Base-by-base conservation (phyloP, 1,284 basidiomycete species). In the Xanthoconium separans region DNA sequence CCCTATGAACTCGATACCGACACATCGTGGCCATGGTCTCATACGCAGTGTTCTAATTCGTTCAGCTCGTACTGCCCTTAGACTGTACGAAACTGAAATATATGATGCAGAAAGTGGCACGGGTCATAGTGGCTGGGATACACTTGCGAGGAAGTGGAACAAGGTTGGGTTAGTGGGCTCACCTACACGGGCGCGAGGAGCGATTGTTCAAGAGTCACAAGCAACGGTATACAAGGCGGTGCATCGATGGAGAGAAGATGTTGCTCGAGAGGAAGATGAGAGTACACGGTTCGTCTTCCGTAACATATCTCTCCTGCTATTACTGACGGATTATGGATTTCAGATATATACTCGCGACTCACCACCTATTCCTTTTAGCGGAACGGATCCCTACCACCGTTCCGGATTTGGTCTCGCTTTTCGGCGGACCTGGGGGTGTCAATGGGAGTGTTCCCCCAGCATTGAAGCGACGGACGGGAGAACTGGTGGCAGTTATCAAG, bases 211-310 rank as follows among this genome's bases (percentile, higher is more conserved):
- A 74, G 73, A 27, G 93, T 92, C 93, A 29, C 79, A 94, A 56
- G 92, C 74, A 43, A 79, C 78, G 41, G 82, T 94, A n/a, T 92
- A 91, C 69, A 81, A 78, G 54, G 77, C 77, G 1, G 75, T 97
- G 18, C 93, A 97, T 71, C 76, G 73, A 30, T 98, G 96, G 96
- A 79, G 96, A 58, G 95, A 98, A 66, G 65, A 68, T 4, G 73
- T 89, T 2, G 92, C 94, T 0, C 78, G 94, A 48, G 83, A 87
- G 55, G 88, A 94, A 59, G 96, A 98, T 68, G 96, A 98, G 71
- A 91, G 90, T 65, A 82, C 83, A 6, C 76, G 87, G 85, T 94
- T 68, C 56, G 83, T 75, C 12, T 52, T 41, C 47, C 44, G 62
- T 59, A 30, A 58, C 43, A 40, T 42, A 31, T 55, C 42, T 39